Evolutionary conservation across 176 grass and related monocot genomes (phyloP), one percentile per base, ranked within the genome.

Genomic region (Eremochloa ophiuroides): DNA sequence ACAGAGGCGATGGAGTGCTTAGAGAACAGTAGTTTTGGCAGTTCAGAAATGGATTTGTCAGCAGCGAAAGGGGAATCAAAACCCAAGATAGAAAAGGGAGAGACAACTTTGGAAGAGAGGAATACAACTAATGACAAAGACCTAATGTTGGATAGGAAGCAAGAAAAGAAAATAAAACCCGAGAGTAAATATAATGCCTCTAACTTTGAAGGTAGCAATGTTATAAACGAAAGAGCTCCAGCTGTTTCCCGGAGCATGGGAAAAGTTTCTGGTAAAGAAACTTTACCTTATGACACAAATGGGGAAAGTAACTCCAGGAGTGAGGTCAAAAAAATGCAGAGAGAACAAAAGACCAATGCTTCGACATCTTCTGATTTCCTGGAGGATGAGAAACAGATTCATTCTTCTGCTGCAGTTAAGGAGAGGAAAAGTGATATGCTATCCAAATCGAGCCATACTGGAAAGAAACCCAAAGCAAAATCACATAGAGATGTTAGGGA

Each of bases 101-200:
- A 87, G 7, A 80, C 44, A 33, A 69, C 34, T 67, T 83, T 80
- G 33, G 83, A 87, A 71, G 85, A 88, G 37, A 87, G 46, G 84
- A 88, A 85, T 50, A 58, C 80, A 82, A 81, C 37, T 83, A 88
- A 25, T 74, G 73, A 82, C 44, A 93, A 68, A 62, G 71, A 86
- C 53, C 62, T 81, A 55, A 43, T 58, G 71, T 41, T 72, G 71
- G 88, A 92, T 71, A 83, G 80, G 62, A 87, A 88, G 48, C 93
- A 91, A 73, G 93, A 99, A 86, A 87, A 56, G 60, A 93, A 81
- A 93, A 66, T 71, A 53, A 94, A 89, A 81, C 51, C 81, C 43
- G 87, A 93, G 73, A 89, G 88, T 69, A 83, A 81, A 79, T 76
- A 9, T 75, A 74, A 86, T 79, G 38, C 37, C 15, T 48, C 67